These are phyloP conservation scores for Coniochaeta sp. DNA, from an alignment of 2,329 filamentous ascomycete species.

Conservation along the genomic window DNA sequence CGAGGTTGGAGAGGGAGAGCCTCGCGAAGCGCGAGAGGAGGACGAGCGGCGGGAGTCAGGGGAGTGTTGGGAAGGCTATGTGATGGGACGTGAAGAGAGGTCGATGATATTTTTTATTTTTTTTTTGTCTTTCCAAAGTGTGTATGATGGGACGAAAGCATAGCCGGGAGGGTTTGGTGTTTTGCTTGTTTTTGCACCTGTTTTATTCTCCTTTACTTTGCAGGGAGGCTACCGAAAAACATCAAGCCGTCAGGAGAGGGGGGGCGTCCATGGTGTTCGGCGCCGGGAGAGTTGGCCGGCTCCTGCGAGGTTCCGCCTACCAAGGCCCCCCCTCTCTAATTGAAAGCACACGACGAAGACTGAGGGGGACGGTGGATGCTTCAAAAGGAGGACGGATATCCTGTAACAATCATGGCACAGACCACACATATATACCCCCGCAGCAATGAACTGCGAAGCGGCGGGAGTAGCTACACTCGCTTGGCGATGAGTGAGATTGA, in stretches of 20 bases:
- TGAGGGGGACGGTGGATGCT: no score
- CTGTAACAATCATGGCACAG: background rate
- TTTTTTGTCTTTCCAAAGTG: background rate
- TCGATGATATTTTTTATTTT: no score
- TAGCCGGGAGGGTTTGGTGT: background rate
- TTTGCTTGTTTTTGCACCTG: background rate
- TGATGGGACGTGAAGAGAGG: conserved; percentile 13
- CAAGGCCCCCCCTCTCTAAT: no score
- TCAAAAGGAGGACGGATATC: background rate
- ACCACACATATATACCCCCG: background rate
- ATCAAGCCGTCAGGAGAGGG: background rate
- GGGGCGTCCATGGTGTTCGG: background rate
- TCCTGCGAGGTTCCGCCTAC: background rate
- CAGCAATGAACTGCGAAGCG: background rate
- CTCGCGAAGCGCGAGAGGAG: conserved; percentile 12
- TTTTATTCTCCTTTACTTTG: background rate
- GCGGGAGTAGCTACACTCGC: background rate
- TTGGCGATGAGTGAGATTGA: background rate
- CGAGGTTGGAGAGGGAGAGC: conserved; percentile 9
- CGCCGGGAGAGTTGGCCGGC: background rate
- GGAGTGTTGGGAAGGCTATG: conserved; percentile 26
- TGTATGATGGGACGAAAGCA: conserved; percentile 1
- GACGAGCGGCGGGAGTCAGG: conserved; percentile 15
- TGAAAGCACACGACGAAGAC: no score
- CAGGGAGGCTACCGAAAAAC: background rate